Conservation (phyloP, 257 asterid species). For the Lantana camara region DNA sequence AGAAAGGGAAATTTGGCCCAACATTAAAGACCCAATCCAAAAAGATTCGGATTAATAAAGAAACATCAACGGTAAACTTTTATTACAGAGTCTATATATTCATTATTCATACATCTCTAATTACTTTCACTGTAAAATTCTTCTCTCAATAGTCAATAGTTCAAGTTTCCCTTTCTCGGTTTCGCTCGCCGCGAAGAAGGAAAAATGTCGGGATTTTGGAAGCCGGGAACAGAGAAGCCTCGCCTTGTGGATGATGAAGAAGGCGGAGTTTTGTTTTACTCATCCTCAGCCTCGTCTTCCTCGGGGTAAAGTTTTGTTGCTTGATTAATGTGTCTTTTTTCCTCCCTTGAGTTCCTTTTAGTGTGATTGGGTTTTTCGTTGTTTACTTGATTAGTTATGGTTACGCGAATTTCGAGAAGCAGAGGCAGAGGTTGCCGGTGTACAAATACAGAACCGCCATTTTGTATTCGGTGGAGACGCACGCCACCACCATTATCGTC, state of each 20-base stretch:
- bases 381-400: conserved; percentile 52
- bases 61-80: too few species aligned
- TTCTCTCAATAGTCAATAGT: neutral
- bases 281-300: conserved; percentile 65
- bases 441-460: conserved; percentile 70
- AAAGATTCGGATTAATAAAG: too few species aligned
- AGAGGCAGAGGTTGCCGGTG: conserved; percentile 82
- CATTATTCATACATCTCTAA: too few species aligned
- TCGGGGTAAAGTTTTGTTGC: conserved; percentile 50
- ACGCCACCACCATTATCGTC: conserved; percentile 84
- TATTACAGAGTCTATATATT: too few species aligned
- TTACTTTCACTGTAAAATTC: too few species aligned
- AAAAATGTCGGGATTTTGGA: conserved; percentile 80
- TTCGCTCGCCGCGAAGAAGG: neutral
- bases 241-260: conserved; percentile 90
- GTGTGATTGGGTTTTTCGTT: neutral
- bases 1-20: too few species aligned
- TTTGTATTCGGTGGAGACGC: conserved; percentile 81
- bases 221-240: conserved; percentile 89
- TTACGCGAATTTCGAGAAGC: conserved; percentile 55
- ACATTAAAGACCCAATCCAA: too few species aligned
- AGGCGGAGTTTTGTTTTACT: conserved; percentile 77
- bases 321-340: too few species aligned
- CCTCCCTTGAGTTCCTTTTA: too few species aligned
- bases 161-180: neutral